These are phyloP conservation scores for Triticum aestivum DNA, from an alignment of 176 grass and related monocot species.

Conservation along the genomic window DNA sequence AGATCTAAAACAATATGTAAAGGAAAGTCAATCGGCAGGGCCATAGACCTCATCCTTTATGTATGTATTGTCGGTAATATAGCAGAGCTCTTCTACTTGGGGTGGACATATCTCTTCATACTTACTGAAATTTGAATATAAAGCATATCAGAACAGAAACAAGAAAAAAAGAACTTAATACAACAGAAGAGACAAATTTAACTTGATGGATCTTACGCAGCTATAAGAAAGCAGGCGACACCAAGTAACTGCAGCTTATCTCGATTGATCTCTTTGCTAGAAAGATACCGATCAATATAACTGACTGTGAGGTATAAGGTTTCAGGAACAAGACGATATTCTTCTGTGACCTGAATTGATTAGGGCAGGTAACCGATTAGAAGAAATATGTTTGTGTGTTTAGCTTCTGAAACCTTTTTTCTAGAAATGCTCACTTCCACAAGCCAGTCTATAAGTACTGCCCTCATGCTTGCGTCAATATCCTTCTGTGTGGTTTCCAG, in stretches of 20 bases:
- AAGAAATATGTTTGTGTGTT: not conserved
- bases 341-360: conserved; percentile 70
- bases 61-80: conserved; percentile 87
- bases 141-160: conserved; percentile 15
- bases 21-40: not conserved
- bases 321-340: conserved; percentile 81
- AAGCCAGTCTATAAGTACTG: conserved; percentile 88
- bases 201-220: conserved; percentile 62
- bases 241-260: conserved; percentile 78
- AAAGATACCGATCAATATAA: conserved; percentile 91
- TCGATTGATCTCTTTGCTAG: conserved; percentile 61
- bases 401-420: not conserved
- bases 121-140: conserved; percentile 58
- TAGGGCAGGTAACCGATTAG: not conserved
- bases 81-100: conserved; percentile 92
- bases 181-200: not conserved
- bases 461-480: conserved; percentile 78
- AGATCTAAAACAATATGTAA: not conserved
- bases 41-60: conserved; percentile 66
- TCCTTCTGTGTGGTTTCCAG: conserved; percentile 73
- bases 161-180: not conserved
- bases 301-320: conserved; percentile 85
- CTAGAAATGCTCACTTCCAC: conserved; percentile 61
- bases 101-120: conserved; percentile 93
- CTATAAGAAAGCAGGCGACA: conserved; percentile 89